Percentiles rank a stretch among this genome's conserved stretches.
Conservation (phyloP, 495 filamentous ascomycete species). For the Margaritispora aquatica region DNA sequence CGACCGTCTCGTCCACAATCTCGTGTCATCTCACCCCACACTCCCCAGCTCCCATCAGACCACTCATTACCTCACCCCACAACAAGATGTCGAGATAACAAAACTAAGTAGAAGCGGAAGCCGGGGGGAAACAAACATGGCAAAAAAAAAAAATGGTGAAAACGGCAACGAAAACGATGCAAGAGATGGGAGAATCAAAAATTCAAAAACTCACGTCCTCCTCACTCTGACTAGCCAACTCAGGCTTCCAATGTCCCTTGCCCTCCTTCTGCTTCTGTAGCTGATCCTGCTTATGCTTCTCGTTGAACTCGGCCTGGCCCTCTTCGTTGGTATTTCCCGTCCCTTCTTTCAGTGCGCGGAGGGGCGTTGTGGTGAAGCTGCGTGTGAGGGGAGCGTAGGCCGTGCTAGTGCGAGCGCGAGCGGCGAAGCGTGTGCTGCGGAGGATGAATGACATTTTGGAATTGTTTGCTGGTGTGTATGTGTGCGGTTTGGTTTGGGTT, state of each 20-base stretch:
- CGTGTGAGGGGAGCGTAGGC: constrained; percentile 3
- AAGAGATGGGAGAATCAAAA: not conserved
- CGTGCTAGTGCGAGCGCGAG: not conserved
- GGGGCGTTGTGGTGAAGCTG: not conserved
- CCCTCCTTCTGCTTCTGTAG: constrained; percentile 66
- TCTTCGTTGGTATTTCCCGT: constrained; percentile 3
- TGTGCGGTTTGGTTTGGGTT: not conserved
- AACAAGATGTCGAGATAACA: not conserved
- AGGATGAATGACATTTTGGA: constrained; percentile 22
- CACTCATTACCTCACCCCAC: not conserved
- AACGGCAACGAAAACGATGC: too few relatives aligned
- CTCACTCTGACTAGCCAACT: constrained; percentile 76
- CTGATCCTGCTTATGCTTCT: constrained; percentile 66
- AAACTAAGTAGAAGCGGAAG: not conserved
- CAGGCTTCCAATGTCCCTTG: constrained; percentile 72
- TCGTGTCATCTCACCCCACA: too few relatives aligned
- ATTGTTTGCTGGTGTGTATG: not conserved
- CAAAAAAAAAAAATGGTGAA: too few relatives aligned
- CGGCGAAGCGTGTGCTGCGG: constrained; percentile 8
- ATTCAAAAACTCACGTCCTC: constrained; percentile 50
- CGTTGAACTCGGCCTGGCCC: constrained; percentile 30
- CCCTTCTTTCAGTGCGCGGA: constrained; percentile 19
- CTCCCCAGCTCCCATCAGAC: too few relatives aligned
- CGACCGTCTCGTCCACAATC: too few relatives aligned
- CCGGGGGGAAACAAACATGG: not conserved